Conservation (phyloP, 768 basidiomycete genomes). For the Naematelia aurantialba region DNA sequence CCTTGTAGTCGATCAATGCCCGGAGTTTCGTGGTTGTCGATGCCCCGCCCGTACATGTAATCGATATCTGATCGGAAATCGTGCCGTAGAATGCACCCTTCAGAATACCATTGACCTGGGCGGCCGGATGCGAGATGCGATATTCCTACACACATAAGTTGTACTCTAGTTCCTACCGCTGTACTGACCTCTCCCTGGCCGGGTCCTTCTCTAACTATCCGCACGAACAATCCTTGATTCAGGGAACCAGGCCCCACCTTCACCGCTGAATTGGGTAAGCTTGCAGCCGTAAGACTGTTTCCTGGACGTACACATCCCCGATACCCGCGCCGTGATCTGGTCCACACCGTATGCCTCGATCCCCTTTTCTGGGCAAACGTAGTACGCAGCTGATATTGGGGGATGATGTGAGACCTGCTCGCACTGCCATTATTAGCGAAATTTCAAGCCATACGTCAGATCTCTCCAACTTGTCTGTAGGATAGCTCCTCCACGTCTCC, state of each 20-base stretch:
- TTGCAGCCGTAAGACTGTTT: not conserved
- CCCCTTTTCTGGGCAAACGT: conserved; percentile 67
- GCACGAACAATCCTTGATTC: conserved; percentile 85
- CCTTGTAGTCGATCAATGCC: conserved; percentile 88
- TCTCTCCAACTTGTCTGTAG: not conserved
- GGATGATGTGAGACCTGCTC: conserved; percentile 98
- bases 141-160: conserved; percentile 54
- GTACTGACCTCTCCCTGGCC: conserved; percentile 61
- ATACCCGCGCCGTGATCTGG: conserved; percentile 88
- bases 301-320: conserved; percentile 62
- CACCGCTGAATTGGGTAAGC: conserved; percentile 30
- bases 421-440: conserved; percentile 54
- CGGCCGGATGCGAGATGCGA: conserved; percentile 83
- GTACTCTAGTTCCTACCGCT: not conserved
- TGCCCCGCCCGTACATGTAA: conserved; percentile 71
- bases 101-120: conserved; percentile 84
- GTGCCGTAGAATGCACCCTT: conserved; percentile 90
- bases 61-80: conserved; percentile 47
- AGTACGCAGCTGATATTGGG: conserved; percentile 82
- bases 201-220: conserved; percentile 68
- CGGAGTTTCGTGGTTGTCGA: conserved; percentile 60
- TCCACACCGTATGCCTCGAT: conserved; percentile 72
- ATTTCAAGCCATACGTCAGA: no score
- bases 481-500: no score
- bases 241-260: conserved; percentile 63